Base-by-base conservation (phyloP, 371 early-diverging fungal species). In the Haplosporangium sp. region DNA sequence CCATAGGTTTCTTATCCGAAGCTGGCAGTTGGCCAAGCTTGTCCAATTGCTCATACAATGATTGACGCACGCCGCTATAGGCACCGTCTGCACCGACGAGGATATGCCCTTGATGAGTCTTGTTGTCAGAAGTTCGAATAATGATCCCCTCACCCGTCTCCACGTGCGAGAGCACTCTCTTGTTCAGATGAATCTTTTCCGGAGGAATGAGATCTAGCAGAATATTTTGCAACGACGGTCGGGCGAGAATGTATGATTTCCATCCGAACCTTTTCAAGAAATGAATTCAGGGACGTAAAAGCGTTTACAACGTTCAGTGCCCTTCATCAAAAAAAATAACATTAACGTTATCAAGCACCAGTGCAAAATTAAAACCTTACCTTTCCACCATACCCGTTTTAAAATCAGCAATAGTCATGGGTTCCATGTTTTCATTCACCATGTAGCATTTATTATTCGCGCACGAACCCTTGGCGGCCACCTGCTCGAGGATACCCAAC, bases 81-180 rank as follows among this genome's bases (percentile, higher is more conserved):
- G 73, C 59, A 0, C 73, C 73, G 42, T 73, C 73, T 5, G 63
- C 59, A 5, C 68, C 74, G 3, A 73, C 64, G 36, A 73, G 51
- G 46, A 73, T 73, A 13, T 67, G 41, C 6, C 67, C 63, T 2
- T 55, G 18, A 42, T 48, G 40, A 0, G 46, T 48, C 36, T 58
- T 40, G 12, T 40, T 50, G 18, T 73, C 73, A 0, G 64, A 58
- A 21, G 40, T 59, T 0, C 53, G 43, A 38, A 67, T 59, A 4
- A 58, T 37, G 45, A 73, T 55, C 5, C 63, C 63, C 3, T 41
- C n/a, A 0, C 18, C 63, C 1, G 45, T 55, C 11, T 73, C 58
- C 10, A 42, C 23, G 12, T 52, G 29, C 7, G 56, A 37, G 8
- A 63, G 46, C 2, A 62, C 55, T 6, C 64, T 52, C 37, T 63